These are phyloP conservation scores for Rhodamnia argentea DNA, from an alignment of 345 rosid species.

Conservation along the genomic window DNA sequence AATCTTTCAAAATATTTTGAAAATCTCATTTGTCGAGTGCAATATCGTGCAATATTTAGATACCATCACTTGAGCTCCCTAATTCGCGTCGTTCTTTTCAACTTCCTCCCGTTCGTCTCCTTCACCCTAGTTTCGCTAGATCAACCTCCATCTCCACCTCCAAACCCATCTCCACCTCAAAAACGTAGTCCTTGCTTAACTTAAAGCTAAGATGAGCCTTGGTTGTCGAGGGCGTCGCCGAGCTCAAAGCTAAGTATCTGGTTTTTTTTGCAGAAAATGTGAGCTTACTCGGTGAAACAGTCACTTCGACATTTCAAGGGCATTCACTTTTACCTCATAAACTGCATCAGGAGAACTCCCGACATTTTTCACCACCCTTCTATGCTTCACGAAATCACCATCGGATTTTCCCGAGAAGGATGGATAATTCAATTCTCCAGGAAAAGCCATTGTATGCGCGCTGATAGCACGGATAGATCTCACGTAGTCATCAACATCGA, in stretches of 20 bases:
- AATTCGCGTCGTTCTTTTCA: too few species aligned
- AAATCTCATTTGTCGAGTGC: too few species aligned
- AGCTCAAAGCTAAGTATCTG: slow-evolving; percentile 11
- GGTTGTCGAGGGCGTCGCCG: too few species aligned
- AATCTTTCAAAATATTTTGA: too few species aligned
- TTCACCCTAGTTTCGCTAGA: too few species aligned
- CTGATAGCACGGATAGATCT: slow-evolving; percentile 76
- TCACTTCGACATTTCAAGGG: slow-evolving; percentile 38
- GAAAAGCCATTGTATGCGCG: slow-evolving; percentile 7
- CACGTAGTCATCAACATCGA: slow-evolving; percentile 17
- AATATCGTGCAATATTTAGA: too few species aligned
- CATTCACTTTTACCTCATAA: slow-evolving; percentile 44
- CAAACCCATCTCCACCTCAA: too few species aligned
- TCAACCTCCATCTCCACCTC: too few species aligned
- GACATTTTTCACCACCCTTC: slow-evolving; percentile 56
- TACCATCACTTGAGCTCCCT: too few species aligned
- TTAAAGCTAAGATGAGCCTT: too few species aligned
- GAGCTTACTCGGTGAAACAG: slow-evolving; percentile 16
- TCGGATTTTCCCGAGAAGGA: slow-evolving; percentile 42
- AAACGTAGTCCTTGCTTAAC: too few species aligned
- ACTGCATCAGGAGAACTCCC: slow-evolving; percentile 42
- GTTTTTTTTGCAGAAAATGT: slow-evolving; percentile 28
- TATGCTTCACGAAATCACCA: slow-evolving; percentile 28
- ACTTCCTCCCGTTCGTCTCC: too few species aligned
- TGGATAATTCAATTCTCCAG: slow-evolving; percentile 65